Evolutionary conservation across 495 filamentous ascomycete genomes (phyloP), one percentile per base, ranked within the genome.

Genomic region (Baudoinia panamericana): DNA sequence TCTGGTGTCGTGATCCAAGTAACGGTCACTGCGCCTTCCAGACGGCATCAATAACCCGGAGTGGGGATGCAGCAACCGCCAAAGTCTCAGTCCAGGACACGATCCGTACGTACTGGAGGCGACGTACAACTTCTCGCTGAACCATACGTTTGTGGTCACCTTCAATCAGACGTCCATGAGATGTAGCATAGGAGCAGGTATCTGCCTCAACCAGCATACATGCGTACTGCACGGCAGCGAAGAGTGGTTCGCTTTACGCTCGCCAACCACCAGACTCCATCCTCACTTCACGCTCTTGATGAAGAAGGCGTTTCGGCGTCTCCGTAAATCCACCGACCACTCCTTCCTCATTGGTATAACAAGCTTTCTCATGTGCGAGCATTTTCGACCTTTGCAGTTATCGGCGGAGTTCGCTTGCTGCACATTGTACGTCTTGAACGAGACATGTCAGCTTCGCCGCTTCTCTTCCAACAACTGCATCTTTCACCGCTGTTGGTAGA

Each of bases 11-110:
- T n/a, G n/a, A n/a, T n/a, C n/a, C n/a, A n/a, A n/a, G n/a, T n/a
- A n/a, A n/a, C n/a, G n/a, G n/a, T n/a, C n/a, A n/a, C n/a, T n/a
- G n/a, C n/a, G n/a, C n/a, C n/a, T n/a, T n/a, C n/a, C n/a, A n/a
- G 59, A 62, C 39, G 59, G 39, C 5, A 62, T 62, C 52, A 62
- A 61, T 39, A 50, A 61, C 28, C 59, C 57, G 0, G 57, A 58
- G 33, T 62, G 59, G 59, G 41, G 50, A 25, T 45, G 59, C 5
- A 36, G 52, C 15, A 54, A 52, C 39, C 46, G 41, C 42, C 45
- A 62, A 23, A 57, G 60, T 25, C 60, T 56, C 30, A 57, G 59
- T 1, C 59, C 59, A 3, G 55, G 38, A 13, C 54, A 58, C 32
- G 46, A 43, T 2, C 52, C 58, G 17, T 60, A 62, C 36, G 52